These are phyloP conservation scores for Talaromyces ruber DNA, from an alignment of 495 filamentous ascomycete genomes.

Conservation along the genomic window DNA sequence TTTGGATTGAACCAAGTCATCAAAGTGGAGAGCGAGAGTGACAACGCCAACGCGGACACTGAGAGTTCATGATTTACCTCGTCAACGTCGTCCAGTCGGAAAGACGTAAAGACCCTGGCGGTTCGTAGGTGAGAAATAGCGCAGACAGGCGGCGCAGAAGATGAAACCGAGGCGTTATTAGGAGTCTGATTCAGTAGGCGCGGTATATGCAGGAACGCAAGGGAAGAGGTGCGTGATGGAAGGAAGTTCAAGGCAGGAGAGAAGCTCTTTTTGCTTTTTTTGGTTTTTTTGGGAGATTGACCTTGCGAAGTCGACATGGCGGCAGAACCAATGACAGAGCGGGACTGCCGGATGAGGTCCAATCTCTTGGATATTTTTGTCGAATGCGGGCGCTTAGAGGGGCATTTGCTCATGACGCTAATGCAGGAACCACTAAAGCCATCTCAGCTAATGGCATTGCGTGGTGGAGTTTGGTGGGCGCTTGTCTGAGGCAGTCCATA, in stretches of 20 bases:
- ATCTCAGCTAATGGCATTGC: not conserved
- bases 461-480: not conserved
- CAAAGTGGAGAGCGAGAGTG: not conserved
- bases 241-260: not conserved
- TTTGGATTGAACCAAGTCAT: not conserved
- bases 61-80: not conserved
- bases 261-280: not conserved
- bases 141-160: not conserved
- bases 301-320: not conserved
- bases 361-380: not conserved
- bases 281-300: not conserved
- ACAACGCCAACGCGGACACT: not conserved
- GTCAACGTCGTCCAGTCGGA: not conserved
- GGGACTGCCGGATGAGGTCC: not conserved
- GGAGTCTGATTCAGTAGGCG: constrained; percentile 1
- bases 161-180: not conserved
- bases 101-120: not conserved
- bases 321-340: not conserved
- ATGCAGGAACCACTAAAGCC: not conserved
- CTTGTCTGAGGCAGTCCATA: not conserved
- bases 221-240: not conserved
- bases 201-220: not conserved
- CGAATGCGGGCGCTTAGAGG: not conserved
- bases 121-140: not conserved
- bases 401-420: not conserved